Percentiles rank a stretch among this genome's conserved stretches.
Conservation (phyloP, 768 basidiomycete species). For the Hygrophoropsis aurantiaca region DNA sequence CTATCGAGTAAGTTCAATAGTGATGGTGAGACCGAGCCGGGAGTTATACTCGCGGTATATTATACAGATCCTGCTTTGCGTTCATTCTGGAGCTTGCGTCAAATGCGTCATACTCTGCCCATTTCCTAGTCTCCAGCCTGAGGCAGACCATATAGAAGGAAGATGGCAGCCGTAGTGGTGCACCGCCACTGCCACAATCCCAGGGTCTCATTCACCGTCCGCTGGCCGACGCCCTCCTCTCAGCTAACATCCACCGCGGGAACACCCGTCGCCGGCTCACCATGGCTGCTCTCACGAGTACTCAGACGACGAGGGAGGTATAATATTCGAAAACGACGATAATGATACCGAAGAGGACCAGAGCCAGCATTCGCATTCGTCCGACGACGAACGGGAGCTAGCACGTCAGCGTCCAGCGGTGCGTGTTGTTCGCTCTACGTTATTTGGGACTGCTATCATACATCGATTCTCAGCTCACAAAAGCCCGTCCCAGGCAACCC, state of each 20-base stretch:
- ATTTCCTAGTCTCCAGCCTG: no score
- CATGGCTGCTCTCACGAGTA: slow-evolving; percentile 27
- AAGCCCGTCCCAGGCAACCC: slow-evolving; percentile 48
- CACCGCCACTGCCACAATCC: no score
- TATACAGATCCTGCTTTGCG: slow-evolving; percentile 62
- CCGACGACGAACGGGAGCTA: slow-evolving; percentile 72
- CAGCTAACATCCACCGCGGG: slow-evolving; percentile 50
- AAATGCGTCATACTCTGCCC: slow-evolving; percentile 52
- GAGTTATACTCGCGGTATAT: slow-evolving; percentile 53
- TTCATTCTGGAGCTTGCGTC: slow-evolving; percentile 45
- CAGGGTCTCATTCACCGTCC: slow-evolving; percentile 82
- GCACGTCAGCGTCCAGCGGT: slow-evolving; percentile 80
- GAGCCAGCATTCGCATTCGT: slow-evolving; percentile 49
- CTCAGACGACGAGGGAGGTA: slow-evolving; percentile 28
- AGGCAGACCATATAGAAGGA: no score
- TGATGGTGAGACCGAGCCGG: no score
- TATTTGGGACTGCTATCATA: no score
- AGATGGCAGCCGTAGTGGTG: no score
- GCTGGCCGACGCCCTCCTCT: slow-evolving; percentile 72
- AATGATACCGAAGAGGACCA: slow-evolving; percentile 38
- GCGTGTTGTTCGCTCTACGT: no score
- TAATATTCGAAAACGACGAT: slow-evolving; percentile 22
- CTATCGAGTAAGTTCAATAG: no score
- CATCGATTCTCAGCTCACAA: slow-evolving; percentile 81
- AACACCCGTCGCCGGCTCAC: slow-evolving; percentile 61